Conservation (phyloP, 331 rosid genomes). For the Malus hybrid region DNA sequence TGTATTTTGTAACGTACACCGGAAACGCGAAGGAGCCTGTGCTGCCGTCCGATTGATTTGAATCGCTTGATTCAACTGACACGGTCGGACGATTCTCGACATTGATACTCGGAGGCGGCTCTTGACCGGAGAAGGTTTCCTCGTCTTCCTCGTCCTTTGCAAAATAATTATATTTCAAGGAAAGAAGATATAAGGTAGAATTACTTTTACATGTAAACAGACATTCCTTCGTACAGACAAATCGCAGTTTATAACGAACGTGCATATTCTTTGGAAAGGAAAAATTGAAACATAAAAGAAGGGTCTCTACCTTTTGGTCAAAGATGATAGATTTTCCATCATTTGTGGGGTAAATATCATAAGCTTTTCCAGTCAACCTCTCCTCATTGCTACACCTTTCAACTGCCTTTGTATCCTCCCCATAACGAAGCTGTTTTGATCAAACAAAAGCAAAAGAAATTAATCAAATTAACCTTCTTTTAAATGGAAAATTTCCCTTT, state of each 20-base stretch:
- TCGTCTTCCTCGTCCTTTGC: slow-evolving; percentile 28
- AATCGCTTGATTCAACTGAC: slow-evolving; percentile 40
- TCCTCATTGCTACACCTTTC: slow-evolving; percentile 20
- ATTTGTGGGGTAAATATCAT: slow-evolving; percentile 13
- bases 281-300: neutral
- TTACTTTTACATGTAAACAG: too few relatives aligned
- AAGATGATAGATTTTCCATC: slow-evolving; percentile 18
- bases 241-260: neutral
- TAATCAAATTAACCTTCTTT: neutral
- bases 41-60: slow-evolving; percentile 45
- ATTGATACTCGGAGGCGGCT: slow-evolving; percentile 6
- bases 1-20: slow-evolving; percentile 34
- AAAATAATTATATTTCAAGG: neutral
- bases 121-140: neutral
- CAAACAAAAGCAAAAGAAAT: neutral
- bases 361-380: slow-evolving; percentile 17
- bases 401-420: slow-evolving; percentile 18
- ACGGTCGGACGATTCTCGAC: slow-evolving; percentile 5
- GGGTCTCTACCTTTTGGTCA: slow-evolving; percentile 29
- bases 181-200: neutral
- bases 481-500: too few relatives aligned
- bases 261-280: neutral
- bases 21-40: slow-evolving; percentile 72
- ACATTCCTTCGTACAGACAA: too few relatives aligned
- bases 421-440: slow-evolving; percentile 40